These are phyloP conservation scores for Phytophthora colocasiae DNA, from an alignment of 352 stramenopile species.

Conservation along the genomic window DNA sequence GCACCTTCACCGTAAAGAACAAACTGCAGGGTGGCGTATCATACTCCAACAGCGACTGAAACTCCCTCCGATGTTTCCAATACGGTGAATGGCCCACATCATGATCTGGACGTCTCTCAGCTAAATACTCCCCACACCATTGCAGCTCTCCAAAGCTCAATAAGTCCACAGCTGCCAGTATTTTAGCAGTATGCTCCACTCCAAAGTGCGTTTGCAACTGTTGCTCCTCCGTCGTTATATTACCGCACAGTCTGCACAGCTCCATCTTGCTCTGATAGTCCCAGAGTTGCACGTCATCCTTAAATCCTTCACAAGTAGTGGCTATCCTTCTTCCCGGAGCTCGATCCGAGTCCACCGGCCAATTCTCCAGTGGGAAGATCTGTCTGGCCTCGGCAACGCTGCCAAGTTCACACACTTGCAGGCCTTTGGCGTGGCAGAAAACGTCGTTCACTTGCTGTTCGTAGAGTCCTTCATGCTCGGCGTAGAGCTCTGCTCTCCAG, in stretches of 20 bases:
- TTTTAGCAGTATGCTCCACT: conserved; percentile 18
- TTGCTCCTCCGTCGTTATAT: conserved; percentile 40
- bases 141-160: conserved; percentile 54
- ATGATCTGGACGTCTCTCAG: conserved; percentile 14
- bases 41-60: conserved; percentile 34
- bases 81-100: conserved; percentile 47
- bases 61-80: conserved; percentile 42
- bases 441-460: conserved; percentile 53
- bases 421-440: conserved; percentile 55
- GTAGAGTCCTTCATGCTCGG: conserved; percentile 37
- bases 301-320: conserved; percentile 49
- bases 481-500: conserved; percentile 38
- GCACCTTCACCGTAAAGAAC: conserved; percentile 22
- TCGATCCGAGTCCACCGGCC: conserved; percentile 45
- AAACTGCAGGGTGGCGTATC: conserved; percentile 33
- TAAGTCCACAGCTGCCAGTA: conserved; percentile 44
- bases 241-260: conserved; percentile 49
- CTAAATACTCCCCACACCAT: conserved; percentile 59
- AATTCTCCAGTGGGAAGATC: conserved; percentile 49
- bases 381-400: conserved; percentile 48
- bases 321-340: conserved; percentile 40
- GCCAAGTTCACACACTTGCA: conserved; percentile 46
- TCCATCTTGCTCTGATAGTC: conserved; percentile 62
- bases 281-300: conserved; percentile 51
- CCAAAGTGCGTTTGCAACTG: conserved; percentile 25